Evolutionary conservation across 1,284 basidiomycete species (phyloP).

Genomic region (Rhodotorula sp.): DNA sequence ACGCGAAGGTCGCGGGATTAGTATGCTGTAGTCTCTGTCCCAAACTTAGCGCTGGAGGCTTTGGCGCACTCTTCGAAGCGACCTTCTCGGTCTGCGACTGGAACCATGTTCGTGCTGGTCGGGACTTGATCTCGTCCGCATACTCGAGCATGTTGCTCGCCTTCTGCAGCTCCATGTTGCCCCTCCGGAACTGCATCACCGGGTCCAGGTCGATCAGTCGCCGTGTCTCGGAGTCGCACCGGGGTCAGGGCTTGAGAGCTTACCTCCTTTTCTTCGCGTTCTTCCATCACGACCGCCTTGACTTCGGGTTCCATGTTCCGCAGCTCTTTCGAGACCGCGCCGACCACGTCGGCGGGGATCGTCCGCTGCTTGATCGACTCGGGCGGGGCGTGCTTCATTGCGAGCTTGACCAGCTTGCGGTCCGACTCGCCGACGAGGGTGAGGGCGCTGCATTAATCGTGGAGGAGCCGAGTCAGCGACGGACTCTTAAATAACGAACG

Average conservation of each 20-base stretch:
- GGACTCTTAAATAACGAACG: neutral
- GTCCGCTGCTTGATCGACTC: conserved; percentile 88
- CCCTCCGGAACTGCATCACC: conserved; percentile 65
- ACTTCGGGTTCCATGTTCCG: conserved; percentile 75
- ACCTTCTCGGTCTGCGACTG: conserved; percentile 82
- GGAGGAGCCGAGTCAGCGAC: neutral
- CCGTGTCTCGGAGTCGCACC: too few species aligned
- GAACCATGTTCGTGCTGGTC: conserved; percentile 98
- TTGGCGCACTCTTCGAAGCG: conserved; percentile 66
- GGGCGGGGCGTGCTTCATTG: conserved; percentile 81
- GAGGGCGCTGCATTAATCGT: conserved; percentile 63
- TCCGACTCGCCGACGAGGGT: conserved; percentile 95
- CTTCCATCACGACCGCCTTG: conserved; percentile 77
- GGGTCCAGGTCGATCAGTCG: neutral
- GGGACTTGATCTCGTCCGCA: conserved; percentile 86
- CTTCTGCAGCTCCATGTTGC: conserved; percentile 95
- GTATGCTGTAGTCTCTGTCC: too few species aligned
- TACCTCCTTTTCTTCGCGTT: conserved; percentile 92
- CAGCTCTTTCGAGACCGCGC: conserved; percentile 69
- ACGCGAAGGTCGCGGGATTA: neutral
- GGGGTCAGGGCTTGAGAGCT: conserved; percentile 24
- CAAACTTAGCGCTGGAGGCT: neutral
- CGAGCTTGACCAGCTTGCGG: conserved; percentile 92
- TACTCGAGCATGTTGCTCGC: conserved; percentile 95
- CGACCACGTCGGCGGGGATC: conserved; percentile 73